Conservation (phyloP, 768 basidiomycete genomes). For the Suillus subalutaceus region DNA sequence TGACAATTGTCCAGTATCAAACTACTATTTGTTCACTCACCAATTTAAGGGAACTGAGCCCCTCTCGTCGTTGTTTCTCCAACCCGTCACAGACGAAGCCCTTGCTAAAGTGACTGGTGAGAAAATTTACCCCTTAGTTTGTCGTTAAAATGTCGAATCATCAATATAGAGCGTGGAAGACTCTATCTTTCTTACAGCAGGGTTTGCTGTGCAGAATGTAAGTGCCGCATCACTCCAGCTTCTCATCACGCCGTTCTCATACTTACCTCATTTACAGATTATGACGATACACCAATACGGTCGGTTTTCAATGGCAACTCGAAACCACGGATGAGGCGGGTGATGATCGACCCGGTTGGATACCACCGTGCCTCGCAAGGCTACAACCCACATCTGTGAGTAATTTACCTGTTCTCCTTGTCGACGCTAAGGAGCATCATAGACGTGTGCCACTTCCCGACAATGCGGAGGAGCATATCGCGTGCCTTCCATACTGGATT, state of each 20-base stretch:
- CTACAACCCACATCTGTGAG: slow-evolving; percentile 3
- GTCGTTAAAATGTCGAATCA: neutral
- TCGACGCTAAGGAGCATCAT: neutral
- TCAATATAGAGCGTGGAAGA: slow-evolving; percentile 3
- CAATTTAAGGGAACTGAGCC: neutral
- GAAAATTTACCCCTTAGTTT: neutral
- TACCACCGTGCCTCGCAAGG: neutral
- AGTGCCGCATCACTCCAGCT: neutral
- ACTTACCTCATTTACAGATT: neutral
- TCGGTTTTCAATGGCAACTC: neutral
- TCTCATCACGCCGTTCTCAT: neutral
- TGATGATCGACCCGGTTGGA: slow-evolving; percentile 5
- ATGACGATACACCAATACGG: neutral
- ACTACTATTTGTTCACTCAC: neutral
- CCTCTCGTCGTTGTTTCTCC: neutral
- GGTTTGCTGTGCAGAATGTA: slow-evolving; percentile 3
- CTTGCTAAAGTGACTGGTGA: slow-evolving; percentile 3
- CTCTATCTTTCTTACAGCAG: slow-evolving; percentile 5
- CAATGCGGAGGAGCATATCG: neutral
- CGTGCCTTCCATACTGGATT: slow-evolving; percentile 5
- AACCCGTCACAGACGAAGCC: neutral
- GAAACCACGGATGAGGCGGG: neutral
- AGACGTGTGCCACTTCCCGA: slow-evolving; percentile 1
- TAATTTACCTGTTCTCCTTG: neutral
- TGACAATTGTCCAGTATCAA: neutral